Conservation (phyloP, 139 green algal species). For the Chlamydomonas sp. region DNA sequence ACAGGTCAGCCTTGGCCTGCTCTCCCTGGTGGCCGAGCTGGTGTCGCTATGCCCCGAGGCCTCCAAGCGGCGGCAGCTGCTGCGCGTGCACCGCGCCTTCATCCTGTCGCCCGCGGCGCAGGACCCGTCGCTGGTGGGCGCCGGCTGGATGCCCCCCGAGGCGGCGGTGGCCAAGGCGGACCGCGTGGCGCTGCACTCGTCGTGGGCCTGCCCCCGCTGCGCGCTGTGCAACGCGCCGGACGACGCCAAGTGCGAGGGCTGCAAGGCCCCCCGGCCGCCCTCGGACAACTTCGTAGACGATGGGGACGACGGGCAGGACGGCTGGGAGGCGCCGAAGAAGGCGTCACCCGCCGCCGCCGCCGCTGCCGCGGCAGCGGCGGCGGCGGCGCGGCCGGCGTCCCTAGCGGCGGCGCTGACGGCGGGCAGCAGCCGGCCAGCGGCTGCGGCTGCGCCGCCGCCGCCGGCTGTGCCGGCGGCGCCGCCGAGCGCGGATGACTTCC, state of each 20-base stretch:
- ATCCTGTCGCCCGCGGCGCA: constrained; percentile 45
- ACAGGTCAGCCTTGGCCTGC: constrained; percentile 64
- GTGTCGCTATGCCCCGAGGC: constrained; percentile 72
- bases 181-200: constrained; percentile 44
- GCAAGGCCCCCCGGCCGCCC: not conserved
- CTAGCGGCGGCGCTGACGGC: no score
- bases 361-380: not conserved
- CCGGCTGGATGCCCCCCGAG: constrained; percentile 77
- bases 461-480: not conserved
- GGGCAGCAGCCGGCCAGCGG: no score
- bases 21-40: constrained; percentile 69
- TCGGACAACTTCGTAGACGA: not conserved
- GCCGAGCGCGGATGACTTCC: constrained; percentile 20
- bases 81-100: constrained; percentile 62
- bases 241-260: constrained; percentile 35
- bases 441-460: not conserved
- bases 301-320: no score
- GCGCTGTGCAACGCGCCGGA: constrained; percentile 43
- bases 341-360: not conserved
- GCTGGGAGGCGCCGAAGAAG: not conserved
- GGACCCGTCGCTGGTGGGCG: constrained; percentile 24
- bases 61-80: constrained; percentile 59
- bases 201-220: constrained; percentile 44
- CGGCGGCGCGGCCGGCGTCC: no score
- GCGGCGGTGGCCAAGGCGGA: constrained; percentile 62